Evolutionary conservation across 2,329 filamentous ascomycete genomes (phyloP).

Genomic region (Capronia epimyces): DNA sequence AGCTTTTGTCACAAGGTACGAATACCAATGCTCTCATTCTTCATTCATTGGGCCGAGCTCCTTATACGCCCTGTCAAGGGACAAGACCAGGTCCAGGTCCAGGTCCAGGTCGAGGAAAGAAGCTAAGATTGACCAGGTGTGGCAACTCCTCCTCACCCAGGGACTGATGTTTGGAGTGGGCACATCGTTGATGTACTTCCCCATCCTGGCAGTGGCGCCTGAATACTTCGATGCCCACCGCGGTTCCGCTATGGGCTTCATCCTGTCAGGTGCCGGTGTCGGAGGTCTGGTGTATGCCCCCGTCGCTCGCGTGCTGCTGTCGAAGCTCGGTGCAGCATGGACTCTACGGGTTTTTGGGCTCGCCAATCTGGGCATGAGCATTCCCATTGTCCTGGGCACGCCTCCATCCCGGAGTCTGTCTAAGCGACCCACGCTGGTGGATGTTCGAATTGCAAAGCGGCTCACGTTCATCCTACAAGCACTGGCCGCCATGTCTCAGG

Average conservation of each 20-base stretch:
- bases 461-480: slow-evolving; percentile 38
- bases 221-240: slow-evolving; percentile 58
- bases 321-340: slow-evolving; percentile 36
- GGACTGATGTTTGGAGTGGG: slow-evolving; percentile 58
- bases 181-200: slow-evolving; percentile 58
- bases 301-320: slow-evolving; percentile 32
- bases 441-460: slow-evolving; percentile 34
- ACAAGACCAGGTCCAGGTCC: no score
- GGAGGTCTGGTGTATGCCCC: slow-evolving; percentile 54
- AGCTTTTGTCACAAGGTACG: slow-evolving; percentile 31
- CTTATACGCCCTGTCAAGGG: no score
- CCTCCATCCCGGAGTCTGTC: slow-evolving; percentile 23
- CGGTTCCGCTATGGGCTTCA: slow-evolving; percentile 56
- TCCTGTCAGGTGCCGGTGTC: slow-evolving; percentile 53
- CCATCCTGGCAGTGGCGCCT: slow-evolving; percentile 50
- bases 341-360: slow-evolving; percentile 31
- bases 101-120: no score
- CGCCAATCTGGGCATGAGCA: slow-evolving; percentile 30
- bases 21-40: background rate
- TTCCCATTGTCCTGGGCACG: slow-evolving; percentile 33
- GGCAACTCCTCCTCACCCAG: slow-evolving; percentile 57
- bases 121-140: slow-evolving; percentile 38
- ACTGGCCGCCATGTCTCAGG: slow-evolving; percentile 35
- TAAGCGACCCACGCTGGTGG: slow-evolving; percentile 32
- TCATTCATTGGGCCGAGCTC: background rate